Base-by-base conservation (phyloP, 2,329 filamentous ascomycete genomes). In the Corniculantispora saksenae region DNA sequence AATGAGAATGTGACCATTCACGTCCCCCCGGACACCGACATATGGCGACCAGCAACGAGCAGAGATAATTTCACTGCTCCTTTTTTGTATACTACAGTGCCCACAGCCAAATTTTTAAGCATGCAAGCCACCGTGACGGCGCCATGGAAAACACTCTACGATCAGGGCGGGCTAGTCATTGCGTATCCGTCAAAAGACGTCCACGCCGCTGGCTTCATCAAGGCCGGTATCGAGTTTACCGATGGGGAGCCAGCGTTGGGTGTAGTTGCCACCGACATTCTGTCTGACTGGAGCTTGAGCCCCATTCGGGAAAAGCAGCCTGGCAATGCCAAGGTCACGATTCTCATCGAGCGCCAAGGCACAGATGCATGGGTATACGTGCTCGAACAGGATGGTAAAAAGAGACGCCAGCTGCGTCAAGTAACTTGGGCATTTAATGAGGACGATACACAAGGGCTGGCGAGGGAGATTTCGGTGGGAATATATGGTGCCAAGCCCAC, bases 401-500 rank as follows among this genome's bases (percentile, higher is more conserved):
- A 17, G 50, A 67, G 57, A 43, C 60, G 67, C 21, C 51, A 61
- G 25, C 40, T 68, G 66, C 51, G 67, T 25, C 67, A 68, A 47
- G 63, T 68, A 25, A 68, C 66, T 23, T 68, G 67, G 67, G 67
- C 67, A 1, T 68, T 68, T 3, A 67, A 67, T 47, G 48, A 66
- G 17, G 63, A 64, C n/a, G 67, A 67, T 13, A 47, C 1, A 3
- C 65, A 67, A 65, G 66, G 65, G 6, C 13, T 65, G 29, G 66
- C 65, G 10, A 51, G 4, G 58, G 63, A 63, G 47, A 51, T 68
- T 38, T 43, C 57, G 25, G 66, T 68, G 27, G 67, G 67, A 10
- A 66, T 68, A 6, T 68, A 68, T 9, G 67, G 67, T n/a, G 67
- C 67, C 15, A 68, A 68, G 67, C 67, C 67, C 62, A 68, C 67